These are phyloP conservation scores for Globisporangium barbulae DNA, from an alignment of 352 stramenopile genomes.

Conservation along the genomic window DNA sequence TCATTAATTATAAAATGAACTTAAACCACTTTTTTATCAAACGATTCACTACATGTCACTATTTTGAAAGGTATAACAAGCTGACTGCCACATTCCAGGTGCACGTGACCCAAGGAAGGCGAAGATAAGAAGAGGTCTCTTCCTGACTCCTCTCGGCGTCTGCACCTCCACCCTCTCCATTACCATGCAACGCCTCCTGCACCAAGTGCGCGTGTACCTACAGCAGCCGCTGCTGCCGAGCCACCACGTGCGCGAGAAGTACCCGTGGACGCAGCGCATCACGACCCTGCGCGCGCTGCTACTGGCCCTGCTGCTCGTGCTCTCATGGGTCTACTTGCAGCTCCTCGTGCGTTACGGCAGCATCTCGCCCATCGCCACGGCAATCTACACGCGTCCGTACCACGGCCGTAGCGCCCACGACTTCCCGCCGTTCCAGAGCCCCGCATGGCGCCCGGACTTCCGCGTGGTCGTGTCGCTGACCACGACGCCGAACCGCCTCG, in stretches of 20 bases:
- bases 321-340: conserved; percentile 54
- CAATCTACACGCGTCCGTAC: conserved; percentile 61
- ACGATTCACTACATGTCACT: no score
- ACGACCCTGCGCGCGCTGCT: conserved; percentile 38
- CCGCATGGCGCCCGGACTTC: conserved; percentile 61
- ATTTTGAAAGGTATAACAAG: background rate
- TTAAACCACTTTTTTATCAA: background rate
- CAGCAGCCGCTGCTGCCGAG: conserved; percentile 61
- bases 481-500: conserved; percentile 64
- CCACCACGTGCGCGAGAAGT: conserved; percentile 22
- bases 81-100: background rate
- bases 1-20: background rate
- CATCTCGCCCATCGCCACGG: conserved; percentile 65
- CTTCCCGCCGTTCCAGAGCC: conserved; percentile 24
- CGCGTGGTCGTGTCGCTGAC: conserved; percentile 82
- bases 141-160: background rate
- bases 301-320: conserved; percentile 20
- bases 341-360: conserved; percentile 72
- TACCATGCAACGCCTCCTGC: conserved; percentile 22
- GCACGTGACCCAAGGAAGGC: background rate
- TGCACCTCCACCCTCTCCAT: background rate
- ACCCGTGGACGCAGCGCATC: conserved; percentile 36
- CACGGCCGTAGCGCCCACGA: conserved; percentile 42
- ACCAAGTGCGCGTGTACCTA: conserved; percentile 49
- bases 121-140: background rate